Base-by-base conservation (phyloP, 257 asterid species). In the Cruciata laevipes region DNA sequence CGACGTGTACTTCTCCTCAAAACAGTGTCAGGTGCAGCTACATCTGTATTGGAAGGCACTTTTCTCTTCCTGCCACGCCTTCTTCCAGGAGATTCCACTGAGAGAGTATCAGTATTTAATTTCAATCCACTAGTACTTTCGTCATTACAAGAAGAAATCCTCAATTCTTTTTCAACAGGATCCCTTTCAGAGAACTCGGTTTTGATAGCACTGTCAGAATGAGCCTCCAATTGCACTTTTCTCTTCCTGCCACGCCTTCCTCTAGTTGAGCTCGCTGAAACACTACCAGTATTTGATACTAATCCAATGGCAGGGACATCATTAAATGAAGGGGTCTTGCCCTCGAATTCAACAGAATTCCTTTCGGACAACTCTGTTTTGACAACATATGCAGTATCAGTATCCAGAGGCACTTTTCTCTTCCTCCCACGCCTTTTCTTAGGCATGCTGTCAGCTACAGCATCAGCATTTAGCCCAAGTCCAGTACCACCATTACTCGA, bases 1-100 rank as follows among this genome's bases (percentile, higher is more conserved):
- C 88, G 82, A 20, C 98, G 96, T 68, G 89, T 83, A 73, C 98
- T 92, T 85, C 98, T 87, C 75, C 98, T 84, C 85, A 92, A 75
- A 25, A 81, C 92, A 31, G 92, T 86, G 70, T 76, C 89, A 18
- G 87, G 79, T 47, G 79, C 73, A 69, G 78, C 61, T 55, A 58
- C 66, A 71, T 62, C 72, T 23, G 30, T 57, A 69, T 59, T 85
- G 3, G 61, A 40, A 70, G 66, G 25, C 68, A 71, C 79, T 75
- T 69, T 80, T 74, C 82, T 84, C 84, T 83, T 89, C 79, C 91
- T 79, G 59, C 90, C 85, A 64, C 88, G 75, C 79, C 74, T 85
- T 72, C 82, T 82, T 61, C 71, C 82, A 31, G 63, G 38, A 18
- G 64, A 76, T 73, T 74, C 68, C 59, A 72, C 87, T 32, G 75